Base-by-base conservation (phyloP, 257 asterid species). In the Osmanthus fragrans region DNA sequence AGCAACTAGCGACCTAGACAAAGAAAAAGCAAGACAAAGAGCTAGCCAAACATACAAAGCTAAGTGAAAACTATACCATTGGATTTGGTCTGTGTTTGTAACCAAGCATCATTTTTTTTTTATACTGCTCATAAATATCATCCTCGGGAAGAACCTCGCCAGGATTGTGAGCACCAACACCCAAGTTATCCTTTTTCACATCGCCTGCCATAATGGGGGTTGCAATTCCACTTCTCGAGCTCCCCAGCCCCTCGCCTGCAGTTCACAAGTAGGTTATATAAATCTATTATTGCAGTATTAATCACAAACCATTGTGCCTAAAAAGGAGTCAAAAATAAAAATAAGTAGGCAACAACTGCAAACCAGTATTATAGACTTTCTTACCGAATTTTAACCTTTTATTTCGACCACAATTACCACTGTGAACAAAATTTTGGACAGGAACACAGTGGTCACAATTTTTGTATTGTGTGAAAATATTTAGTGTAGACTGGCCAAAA, bases 81-180 rank as follows among this genome's bases (percentile, higher is more conserved):
- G 97, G 98, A 88, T 94, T 94, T 66, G 98, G 98, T 76, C 98
- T 84, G 87, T 92, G 80, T 7, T 89, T 89, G 80, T 92, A 94
- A 63, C 99, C 97, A 29, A 94, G 94, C 97, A 94, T 94, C 97
- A 94, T 94, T 36, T 97, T 92, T 82, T 94, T 94, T 87, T 94
- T 94, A 67, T 94, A 94, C 88, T 94, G 97, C 84, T 94, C 97
- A 36, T 94, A 94, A 39, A 94, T 94, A 84, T 94, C 99, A 79
- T 94, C 99, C 0, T 91, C 97, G 27, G 97, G 73, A 12, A 85
- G 83, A n/a, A 92, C 99, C 84, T 94, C 97, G 2, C 99, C 97
- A 0, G 99, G 99, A 51, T 91, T 88, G 1, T 83, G 88, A 40
- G 97, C 99, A 65, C 97, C 99, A 74, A 94, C 97, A 40, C 97